Conservation (phyloP, 176 grass and related monocot species). For the Cenchrus fungigraminus region DNA sequence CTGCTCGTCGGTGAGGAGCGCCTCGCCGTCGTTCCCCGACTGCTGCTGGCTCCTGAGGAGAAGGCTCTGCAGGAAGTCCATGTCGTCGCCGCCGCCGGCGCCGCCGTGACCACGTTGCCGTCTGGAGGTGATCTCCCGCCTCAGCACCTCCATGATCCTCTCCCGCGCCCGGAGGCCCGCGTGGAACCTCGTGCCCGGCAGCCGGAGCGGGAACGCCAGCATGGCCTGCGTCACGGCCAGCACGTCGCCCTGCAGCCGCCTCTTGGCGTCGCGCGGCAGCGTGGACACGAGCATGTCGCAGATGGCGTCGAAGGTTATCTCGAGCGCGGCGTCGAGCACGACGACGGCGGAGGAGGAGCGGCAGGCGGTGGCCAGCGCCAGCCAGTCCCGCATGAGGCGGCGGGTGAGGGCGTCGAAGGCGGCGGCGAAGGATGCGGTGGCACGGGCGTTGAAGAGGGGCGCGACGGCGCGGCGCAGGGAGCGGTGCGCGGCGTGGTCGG, state of each 20-base stretch:
- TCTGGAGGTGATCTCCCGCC: conserved; percentile 53
- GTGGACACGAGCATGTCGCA: conserved; percentile 78
- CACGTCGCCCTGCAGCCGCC: conserved; percentile 60
- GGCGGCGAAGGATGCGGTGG: conserved; percentile 38
- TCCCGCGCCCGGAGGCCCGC: conserved; percentile 67
- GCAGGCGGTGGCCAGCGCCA: too few species aligned
- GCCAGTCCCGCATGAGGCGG: conserved; percentile 17
- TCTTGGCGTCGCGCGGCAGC: conserved; percentile 1
- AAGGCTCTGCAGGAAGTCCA: conserved; percentile 79
- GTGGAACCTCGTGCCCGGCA: conserved; percentile 75
- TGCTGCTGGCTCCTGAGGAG: conserved; percentile 29
- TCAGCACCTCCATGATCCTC: conserved; percentile 65
- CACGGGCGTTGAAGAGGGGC: conserved; percentile 50
- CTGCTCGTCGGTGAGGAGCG: conserved; percentile 62
- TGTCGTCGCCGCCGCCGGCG: neutral
- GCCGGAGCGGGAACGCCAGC: conserved; percentile 72
- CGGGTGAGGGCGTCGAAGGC: conserved; percentile 35
- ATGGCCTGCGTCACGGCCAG: conserved; percentile 74
- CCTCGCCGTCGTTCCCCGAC: neutral
- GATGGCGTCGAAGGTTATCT: conserved; percentile 73
- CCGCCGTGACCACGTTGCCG: neutral
- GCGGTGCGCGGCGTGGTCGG: conserved; percentile 60
- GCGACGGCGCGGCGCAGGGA: conserved; percentile 58
- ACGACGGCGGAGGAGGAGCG: neutral
- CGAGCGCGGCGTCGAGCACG: conserved; percentile 67